Conservation (phyloP, 306 rosid genomes). For the Morella rubra region DNA sequence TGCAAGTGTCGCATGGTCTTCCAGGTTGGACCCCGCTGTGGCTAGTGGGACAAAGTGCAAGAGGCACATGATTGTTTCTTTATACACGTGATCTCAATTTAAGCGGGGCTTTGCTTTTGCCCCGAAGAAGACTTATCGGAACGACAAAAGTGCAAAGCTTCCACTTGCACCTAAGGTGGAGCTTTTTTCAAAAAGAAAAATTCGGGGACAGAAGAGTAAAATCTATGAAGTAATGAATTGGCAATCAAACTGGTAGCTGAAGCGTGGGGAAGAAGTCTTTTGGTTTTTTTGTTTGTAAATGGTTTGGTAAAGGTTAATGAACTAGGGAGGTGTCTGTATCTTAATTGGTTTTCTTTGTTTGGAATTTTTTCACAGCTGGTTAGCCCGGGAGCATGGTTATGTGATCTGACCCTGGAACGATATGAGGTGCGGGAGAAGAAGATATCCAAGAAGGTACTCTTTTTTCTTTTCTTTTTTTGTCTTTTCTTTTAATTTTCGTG, state of each 20-base stretch:
- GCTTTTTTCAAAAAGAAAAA: too few relatives aligned
- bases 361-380: constrained; percentile 48
- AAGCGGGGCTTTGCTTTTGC: too few relatives aligned
- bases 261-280: not conserved
- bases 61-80: not conserved
- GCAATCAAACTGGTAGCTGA: too few relatives aligned
- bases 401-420: constrained; percentile 79
- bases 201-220: too few relatives aligned
- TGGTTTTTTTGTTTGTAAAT: not conserved
- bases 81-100: not conserved
- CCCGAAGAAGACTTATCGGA: too few relatives aligned
- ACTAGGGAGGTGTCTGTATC: not conserved
- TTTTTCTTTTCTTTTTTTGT: not conserved
- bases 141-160: too few relatives aligned
- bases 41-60: not conserved
- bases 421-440: constrained; percentile 96
- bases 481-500: too few relatives aligned
- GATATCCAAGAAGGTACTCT: constrained; percentile 68
- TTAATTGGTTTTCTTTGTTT: constrained; percentile 9
- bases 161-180: too few relatives aligned
- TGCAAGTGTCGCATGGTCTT: not conserved
- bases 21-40: constrained; percentile 13
- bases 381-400: constrained; percentile 85
- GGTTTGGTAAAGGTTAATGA: not conserved
- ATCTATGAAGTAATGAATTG: too few relatives aligned